Percentiles rank a stretch among this genome's conserved stretches.
Evolutionary conservation across 345 rosid species (phyloP).

Genomic region (Melastoma malabathricum): DNA sequence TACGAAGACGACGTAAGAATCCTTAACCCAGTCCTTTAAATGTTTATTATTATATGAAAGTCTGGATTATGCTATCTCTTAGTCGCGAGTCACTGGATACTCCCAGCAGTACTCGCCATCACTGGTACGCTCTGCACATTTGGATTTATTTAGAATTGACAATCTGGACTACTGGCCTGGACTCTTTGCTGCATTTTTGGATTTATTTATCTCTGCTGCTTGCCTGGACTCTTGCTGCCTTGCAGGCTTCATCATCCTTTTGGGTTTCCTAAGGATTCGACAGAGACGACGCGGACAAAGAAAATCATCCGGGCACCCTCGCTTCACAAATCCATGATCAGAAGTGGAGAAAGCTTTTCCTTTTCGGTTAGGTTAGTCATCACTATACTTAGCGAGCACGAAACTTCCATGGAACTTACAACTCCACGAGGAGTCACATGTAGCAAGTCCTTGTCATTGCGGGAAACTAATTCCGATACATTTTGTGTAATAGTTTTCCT

Average conservation of each 20-base stretch:
- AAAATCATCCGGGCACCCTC: conserved; percentile 45
- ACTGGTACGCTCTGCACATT: conserved; percentile 30
- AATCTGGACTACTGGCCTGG: neutral
- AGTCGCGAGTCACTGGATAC: conserved; percentile 62
- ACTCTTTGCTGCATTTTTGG: conserved; percentile 5
- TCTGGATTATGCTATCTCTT: conserved; percentile 12
- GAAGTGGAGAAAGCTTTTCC: conserved; percentile 1
- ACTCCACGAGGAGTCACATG: neutral
- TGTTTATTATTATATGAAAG: neutral
- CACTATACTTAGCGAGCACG: neutral
- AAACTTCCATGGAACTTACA: neutral
- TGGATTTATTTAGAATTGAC: neutral
- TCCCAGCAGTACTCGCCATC: conserved; percentile 52
- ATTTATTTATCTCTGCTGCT: neutral
- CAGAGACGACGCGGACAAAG: conserved; percentile 64
- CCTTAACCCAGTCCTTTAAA: neutral
- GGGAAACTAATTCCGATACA: too few relatives aligned
- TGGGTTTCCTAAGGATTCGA: conserved; percentile 68
- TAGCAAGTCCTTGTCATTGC: too few relatives aligned
- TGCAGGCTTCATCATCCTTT: conserved; percentile 45
- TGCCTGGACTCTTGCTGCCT: conserved; percentile 8
- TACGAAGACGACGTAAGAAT: conserved; percentile 63
- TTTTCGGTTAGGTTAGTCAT: neutral
- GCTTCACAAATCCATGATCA: conserved; percentile 30
- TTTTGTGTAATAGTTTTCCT: too few relatives aligned